Base-by-base conservation (phyloP, 78 protist genomes). In the Dictyostelium purpureum region DNA sequence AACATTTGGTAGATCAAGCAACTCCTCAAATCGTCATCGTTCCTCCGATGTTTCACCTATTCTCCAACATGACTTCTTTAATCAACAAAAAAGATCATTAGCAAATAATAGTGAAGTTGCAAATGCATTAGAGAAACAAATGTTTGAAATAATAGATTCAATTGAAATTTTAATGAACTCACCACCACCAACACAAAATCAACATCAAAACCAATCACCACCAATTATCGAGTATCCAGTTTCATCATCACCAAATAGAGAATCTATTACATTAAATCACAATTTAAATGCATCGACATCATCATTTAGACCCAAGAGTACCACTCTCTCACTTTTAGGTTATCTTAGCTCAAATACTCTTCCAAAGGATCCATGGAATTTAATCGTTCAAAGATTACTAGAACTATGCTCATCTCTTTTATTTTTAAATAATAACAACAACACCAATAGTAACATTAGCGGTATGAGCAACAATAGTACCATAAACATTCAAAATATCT, bases 291-390 rank as follows among this genome's bases (percentile, higher is more conserved):
- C n/a, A n/a, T n/a, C n/a, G n/a, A 35, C 63, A 73, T 35, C 26
- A 31, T 45, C 54, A 45, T 73, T 38, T 35, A 73, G 75, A 24
- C 66, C 89, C 16, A 38, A 67, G 67, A 18, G 49, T 43, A 19
- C 54, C 26, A 28, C 52, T 56, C 51, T 71, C 38, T 83, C 74
- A n/a, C 31, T 83, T 0, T 28, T 83, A 10, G 71, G 12, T 42
- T 43, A 69, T 24, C 51, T 83, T 18, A 49, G 54, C 26, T 70
- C 79, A 11, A 83, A 70, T 21, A 74, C 77, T 4, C 40, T 69
- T 16, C 90, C 90, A 67, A 83, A 83, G 35, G 90, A 83, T 14
- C 90, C 69, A 14, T 83, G 90, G 90, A 63, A 74, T 33, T 83
- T 74, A 18, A 42, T 83, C 0, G 90, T 83, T 21, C 65, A 67